phyloP scores from a whole-genome alignment of 192 early-diverging fungal genomes.

The Coemansia sp. region DNA sequence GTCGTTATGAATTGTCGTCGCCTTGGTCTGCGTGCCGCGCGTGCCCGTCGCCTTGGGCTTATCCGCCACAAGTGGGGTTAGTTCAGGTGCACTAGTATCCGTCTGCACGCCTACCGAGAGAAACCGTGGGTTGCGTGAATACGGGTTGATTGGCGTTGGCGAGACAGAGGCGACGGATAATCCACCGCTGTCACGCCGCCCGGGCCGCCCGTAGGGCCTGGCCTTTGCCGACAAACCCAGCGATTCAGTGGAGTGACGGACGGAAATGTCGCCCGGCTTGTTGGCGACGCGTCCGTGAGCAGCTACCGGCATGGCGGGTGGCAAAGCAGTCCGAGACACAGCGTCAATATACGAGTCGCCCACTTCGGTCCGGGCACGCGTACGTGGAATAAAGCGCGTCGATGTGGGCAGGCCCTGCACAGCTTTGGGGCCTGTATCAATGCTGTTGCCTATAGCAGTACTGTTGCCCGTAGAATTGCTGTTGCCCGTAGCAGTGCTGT shows the following conservation, averaged over 20 bases:
- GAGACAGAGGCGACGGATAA: neutral
- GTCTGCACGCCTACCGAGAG: slow-evolving; percentile 34
- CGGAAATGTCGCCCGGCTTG: neutral
- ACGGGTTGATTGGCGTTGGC: slow-evolving; percentile 2
- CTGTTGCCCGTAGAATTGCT: too few relatives aligned
- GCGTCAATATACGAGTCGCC: neutral
- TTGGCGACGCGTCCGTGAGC: slow-evolving; percentile 4
- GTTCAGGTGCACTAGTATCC: neutral
- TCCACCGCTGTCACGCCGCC: neutral
- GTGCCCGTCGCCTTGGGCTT: neutral
- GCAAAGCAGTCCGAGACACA: neutral
- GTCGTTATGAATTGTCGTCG: slow-evolving; percentile 35
- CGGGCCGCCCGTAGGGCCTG: neutral
- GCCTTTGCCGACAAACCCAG: neutral
- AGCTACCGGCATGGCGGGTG: neutral
- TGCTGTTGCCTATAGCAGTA: too few relatives aligned
- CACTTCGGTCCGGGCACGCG: slow-evolving; percentile 9
- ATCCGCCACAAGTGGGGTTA: neutral
- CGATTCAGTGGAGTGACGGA: slow-evolving; percentile 13
- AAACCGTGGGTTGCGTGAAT: slow-evolving; percentile 9
- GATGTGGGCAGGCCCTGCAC: slow-evolving; percentile 4
- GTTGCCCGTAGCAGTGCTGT: too few relatives aligned
- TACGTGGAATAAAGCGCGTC: slow-evolving; percentile 22
- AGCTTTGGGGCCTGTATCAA: neutral
- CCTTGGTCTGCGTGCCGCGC: slow-evolving; percentile 15